Conservation (phyloP, 2,329 filamentous ascomycete genomes). For the Pestalotiopsis sp. region DNA sequence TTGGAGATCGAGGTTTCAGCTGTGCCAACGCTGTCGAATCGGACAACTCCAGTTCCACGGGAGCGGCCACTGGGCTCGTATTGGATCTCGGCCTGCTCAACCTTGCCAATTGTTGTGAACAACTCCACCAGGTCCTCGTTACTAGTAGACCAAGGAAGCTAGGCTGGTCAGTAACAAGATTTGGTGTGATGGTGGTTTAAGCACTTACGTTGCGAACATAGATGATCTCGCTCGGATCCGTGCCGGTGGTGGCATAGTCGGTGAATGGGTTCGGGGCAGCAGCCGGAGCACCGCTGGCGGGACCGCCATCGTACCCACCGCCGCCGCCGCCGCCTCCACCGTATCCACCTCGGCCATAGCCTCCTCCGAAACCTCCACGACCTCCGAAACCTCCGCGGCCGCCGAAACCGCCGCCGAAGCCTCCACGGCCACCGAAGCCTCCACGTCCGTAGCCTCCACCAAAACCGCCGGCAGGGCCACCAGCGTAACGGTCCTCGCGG, state of each 20-base stretch:
- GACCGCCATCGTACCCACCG: constrained; percentile 45
- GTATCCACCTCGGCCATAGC: constrained; percentile 45
- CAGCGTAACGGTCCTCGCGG: constrained; percentile 92
- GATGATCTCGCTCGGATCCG: constrained; percentile 81
- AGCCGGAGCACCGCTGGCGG: constrained; percentile 41
- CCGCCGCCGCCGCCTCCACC: constrained; percentile 48
- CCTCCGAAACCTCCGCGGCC: constrained; percentile 53
- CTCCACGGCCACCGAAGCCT: constrained; percentile 47
- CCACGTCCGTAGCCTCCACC: constrained; percentile 63
- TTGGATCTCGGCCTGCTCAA: constrained; percentile 98
- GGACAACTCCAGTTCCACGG: constrained; percentile 92
- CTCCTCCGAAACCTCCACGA: constrained; percentile 49
- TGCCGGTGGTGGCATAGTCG: constrained; percentile 85
- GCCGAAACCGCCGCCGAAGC: constrained; percentile 41
- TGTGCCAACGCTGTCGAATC: constrained; percentile 81
- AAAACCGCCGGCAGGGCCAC: constrained; percentile 59
- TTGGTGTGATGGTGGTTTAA: not conserved
- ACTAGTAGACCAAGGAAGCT: constrained; percentile 98
- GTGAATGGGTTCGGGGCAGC: constrained; percentile 87
- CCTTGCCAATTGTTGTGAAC: constrained; percentile 97
- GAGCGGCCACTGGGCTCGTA: constrained; percentile 97
- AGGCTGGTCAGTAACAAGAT: constrained; percentile 20
- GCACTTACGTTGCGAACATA: constrained; percentile 93
- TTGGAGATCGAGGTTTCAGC: constrained; percentile 95
- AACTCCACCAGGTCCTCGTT: constrained; percentile 97